phyloP scores from a whole-genome alignment of 2,329 filamentous ascomycete species.

The Fusarium lyarnte region DNA sequence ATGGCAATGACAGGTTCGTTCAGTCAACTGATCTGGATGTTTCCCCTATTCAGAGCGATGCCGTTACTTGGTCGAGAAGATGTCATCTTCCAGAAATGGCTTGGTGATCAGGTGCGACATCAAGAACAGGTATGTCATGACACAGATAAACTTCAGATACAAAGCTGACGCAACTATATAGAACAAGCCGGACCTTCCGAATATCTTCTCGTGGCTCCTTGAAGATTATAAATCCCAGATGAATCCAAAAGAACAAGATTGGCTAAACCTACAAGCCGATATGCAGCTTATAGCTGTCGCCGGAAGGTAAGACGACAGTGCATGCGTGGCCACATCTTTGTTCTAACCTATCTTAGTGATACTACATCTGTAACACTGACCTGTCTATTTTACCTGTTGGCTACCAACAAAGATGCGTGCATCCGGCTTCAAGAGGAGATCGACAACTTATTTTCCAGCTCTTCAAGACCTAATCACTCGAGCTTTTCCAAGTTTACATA shows the following conservation, averaged over 20 bases:
- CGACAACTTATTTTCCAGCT: not conserved
- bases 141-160: rapidly evolving
- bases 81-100: not conserved
- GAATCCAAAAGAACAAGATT: not conserved
- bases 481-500: not conserved
- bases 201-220: not conserved
- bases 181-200: not conserved
- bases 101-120: not conserved
- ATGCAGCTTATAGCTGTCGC: not conserved
- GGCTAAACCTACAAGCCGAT: not conserved
- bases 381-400: not conserved
- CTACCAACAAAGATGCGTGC: not conserved
- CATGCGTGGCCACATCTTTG: rapidly evolving
- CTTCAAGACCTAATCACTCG: not conserved
- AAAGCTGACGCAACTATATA: rapidly evolving
- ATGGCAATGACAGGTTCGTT: not conserved
- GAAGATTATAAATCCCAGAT: not conserved
- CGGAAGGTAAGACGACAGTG: rapidly evolving
- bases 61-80: not conserved
- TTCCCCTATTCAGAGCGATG: not conserved
- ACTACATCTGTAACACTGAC: not conserved
- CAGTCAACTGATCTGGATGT: not conserved
- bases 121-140: not conserved
- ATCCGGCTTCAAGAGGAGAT: not conserved
- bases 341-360: rapidly evolving